A percentile compares a stretch with the other conserved stretches of the same genome.
Conservation (phyloP, 495 filamentous ascomycete genomes). For the Xeromyces bisporus region DNA sequence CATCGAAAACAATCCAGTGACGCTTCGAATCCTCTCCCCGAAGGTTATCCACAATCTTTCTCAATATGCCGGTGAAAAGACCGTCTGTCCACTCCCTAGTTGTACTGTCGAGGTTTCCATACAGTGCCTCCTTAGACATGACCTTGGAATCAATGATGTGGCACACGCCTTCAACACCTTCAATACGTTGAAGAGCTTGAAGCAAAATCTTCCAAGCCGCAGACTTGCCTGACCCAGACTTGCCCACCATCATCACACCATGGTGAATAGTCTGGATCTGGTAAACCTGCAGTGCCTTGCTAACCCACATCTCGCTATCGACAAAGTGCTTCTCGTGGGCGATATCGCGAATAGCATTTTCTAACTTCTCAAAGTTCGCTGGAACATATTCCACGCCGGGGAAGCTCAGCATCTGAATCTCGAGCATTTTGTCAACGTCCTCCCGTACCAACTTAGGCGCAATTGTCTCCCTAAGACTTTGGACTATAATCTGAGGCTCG, state of each 20-base stretch:
- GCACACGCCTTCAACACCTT: conserved; percentile 81
- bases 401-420: conserved; percentile 74
- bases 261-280: conserved; percentile 97
- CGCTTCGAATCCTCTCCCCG: conserved; percentile 90
- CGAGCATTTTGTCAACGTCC: conserved; percentile 76
- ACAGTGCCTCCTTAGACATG: conserved; percentile 96
- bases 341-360: conserved; percentile 64
- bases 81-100: conserved; percentile 98
- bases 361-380: conserved; percentile 61
- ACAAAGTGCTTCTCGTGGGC: conserved; percentile 70
- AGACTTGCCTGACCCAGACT: conserved; percentile 89
- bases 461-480: conserved; percentile 96
- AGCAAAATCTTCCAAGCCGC: conserved; percentile 88
- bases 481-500: conserved; percentile 96
- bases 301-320: conserved; percentile 88
- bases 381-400: conserved; percentile 86
- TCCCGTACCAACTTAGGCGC: conserved; percentile 86
- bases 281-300: conserved; percentile 86
- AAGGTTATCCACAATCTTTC: conserved; percentile 97
- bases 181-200: conserved; percentile 76
- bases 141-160: conserved; percentile 99
- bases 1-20: conserved; percentile 99
- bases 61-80: conserved; percentile 90
- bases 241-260: conserved; percentile 99
- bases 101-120: conserved; percentile 87